These are phyloP conservation scores for Solanum sparsipilum DNA, from an alignment of 257 asterid genomes.

Conservation along the genomic window DNA sequence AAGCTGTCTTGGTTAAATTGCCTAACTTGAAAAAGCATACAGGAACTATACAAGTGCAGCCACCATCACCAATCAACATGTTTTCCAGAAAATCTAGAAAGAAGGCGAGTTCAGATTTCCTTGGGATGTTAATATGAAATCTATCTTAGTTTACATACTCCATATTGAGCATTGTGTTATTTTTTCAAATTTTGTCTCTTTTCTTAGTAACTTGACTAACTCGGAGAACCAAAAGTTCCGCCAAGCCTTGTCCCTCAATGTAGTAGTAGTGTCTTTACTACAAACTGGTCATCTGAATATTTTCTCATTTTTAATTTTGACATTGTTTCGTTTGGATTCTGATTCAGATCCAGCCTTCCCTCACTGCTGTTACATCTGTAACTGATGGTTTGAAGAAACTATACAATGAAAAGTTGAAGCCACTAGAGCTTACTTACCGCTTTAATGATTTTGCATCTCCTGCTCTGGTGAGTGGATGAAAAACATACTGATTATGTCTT, in stretches of 20 bases:
- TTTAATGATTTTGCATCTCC: constrained; percentile 84
- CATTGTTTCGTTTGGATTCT: neutral
- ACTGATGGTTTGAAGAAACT: constrained; percentile 74
- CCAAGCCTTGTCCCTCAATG: neutral
- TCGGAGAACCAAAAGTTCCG: neutral
- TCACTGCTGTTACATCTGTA: constrained; percentile 64
- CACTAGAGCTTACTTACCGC: constrained; percentile 70
- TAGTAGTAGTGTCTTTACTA: neutral
- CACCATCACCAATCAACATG: constrained; percentile 23
- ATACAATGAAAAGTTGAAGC: constrained; percentile 79
- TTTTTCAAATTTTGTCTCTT: neutral
- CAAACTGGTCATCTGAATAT: neutral
- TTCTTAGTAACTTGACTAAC: neutral
- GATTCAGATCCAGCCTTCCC: constrained; percentile 41
- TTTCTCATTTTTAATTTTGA: constrained; percentile 11
- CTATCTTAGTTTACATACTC: neutral
- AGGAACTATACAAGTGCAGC: constrained; percentile 34
- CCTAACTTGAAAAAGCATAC: constrained; percentile 4
- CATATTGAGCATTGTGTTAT: neutral
- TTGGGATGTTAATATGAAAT: neutral
- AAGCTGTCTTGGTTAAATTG: neutral
- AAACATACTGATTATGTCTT: neutral
- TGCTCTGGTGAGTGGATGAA: constrained; percentile 48
- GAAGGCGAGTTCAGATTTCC: constrained; percentile 26
- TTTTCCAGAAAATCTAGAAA: constrained; percentile 46